These are phyloP conservation scores for Symmetrospora coprosmae DNA, from an alignment of 768 basidiomycete species.

Conservation along the genomic window DNA sequence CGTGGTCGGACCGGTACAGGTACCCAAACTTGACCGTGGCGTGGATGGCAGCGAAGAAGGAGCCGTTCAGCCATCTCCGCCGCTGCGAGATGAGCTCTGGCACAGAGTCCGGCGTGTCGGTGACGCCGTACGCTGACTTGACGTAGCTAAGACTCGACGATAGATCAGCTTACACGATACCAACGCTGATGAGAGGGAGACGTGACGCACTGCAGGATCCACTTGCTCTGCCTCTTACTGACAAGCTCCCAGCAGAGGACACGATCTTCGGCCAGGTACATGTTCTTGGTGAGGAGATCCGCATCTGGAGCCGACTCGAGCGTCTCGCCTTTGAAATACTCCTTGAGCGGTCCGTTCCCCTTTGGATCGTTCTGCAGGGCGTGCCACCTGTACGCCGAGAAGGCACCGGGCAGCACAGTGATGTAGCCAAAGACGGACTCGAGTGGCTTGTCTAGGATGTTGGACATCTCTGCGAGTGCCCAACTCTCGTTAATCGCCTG, in stretches of 20 bases:
- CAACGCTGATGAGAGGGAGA: constrained; percentile 54
- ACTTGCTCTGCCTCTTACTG: constrained; percentile 74
- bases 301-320: constrained; percentile 43
- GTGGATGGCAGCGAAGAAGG: constrained; percentile 94
- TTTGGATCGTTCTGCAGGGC: constrained; percentile 70
- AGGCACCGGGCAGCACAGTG: constrained; percentile 64
- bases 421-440: constrained; percentile 88
- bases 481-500: background rate
- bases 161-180: constrained; percentile 49
- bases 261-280: constrained; percentile 74
- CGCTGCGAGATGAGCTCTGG: constrained; percentile 91
- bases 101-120: constrained; percentile 35
- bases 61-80: constrained; percentile 86
- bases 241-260: constrained; percentile 97
- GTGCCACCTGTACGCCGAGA: constrained; percentile 65
- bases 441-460: constrained; percentile 33
- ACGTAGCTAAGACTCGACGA: constrained; percentile 5
- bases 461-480: constrained; percentile 21
- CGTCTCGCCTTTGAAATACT: constrained; percentile 94
- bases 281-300: constrained; percentile 87
- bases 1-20: constrained; percentile 78
- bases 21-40: constrained; percentile 85
- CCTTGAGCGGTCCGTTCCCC: constrained; percentile 78
- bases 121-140: constrained; percentile 4
- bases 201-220: constrained; percentile 93